Conservation (phyloP, 2,329 filamentous ascomycete genomes). For the Phialophora macrospora region DNA sequence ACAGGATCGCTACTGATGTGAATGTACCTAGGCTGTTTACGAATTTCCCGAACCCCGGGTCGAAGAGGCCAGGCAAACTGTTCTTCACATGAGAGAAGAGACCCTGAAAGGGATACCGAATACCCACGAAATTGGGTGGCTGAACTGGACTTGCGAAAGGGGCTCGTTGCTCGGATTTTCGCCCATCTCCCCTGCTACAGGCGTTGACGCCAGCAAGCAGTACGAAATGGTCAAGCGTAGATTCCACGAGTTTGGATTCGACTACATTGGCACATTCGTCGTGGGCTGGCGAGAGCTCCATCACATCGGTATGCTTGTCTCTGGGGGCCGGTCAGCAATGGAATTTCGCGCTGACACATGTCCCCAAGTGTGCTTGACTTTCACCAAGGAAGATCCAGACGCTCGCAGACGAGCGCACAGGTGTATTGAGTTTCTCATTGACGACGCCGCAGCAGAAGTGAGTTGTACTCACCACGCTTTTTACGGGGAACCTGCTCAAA, state of each 20-base stretch:
- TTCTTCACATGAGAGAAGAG: conserved; percentile 17
- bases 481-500: not conserved
- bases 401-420: conserved; percentile 31
- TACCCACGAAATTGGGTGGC: conserved; percentile 16
- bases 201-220: conserved; percentile 49
- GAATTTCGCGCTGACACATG: not conserved
- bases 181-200: conserved; percentile 53
- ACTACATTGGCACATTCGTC: conserved; percentile 50
- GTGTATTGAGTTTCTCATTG: conserved; percentile 20
- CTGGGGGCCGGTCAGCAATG: not conserved
- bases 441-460: conserved; percentile 17
- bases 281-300: conserved; percentile 54
- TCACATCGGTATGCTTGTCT: conserved; percentile 37
- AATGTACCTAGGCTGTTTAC: conserved; percentile 7
- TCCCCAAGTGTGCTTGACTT: conserved; percentile 15
- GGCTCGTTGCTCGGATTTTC: conserved; percentile 11
- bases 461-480: not conserved
- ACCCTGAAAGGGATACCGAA: conserved; percentile 18
- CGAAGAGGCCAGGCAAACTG: not conserved
- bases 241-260: conserved; percentile 47
- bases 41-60: conserved; percentile 7
- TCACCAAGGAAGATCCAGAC: conserved; percentile 26
- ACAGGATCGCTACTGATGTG: not conserved
- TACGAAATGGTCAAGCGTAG: conserved; percentile 45
- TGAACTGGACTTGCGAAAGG: conserved; percentile 16